Percentiles rank a stretch among this genome's conserved stretches.
phyloP scores from a whole-genome alignment of 202 grass and related monocot genomes.

The Thinopyrum obtusiflorum region DNA sequence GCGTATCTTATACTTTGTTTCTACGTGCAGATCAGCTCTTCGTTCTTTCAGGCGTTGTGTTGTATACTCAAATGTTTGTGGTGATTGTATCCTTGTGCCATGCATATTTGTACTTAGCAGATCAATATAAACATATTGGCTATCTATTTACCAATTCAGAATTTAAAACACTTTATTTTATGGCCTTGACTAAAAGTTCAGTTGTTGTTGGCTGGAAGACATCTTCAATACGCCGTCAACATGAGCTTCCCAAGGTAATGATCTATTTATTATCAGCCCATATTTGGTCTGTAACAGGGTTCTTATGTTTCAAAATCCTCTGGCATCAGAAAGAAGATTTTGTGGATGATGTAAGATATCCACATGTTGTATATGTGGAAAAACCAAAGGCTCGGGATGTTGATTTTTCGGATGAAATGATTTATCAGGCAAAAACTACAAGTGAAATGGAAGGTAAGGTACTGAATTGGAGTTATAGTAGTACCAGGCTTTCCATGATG shows the following conservation, averaged over 20 bases:
- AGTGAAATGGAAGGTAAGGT: conserved; percentile 82
- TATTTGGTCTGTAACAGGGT: not conserved
- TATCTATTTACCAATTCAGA: conserved; percentile 26
- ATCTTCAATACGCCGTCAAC: conserved; percentile 73
- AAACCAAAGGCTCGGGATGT: conserved; percentile 42
- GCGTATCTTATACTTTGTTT: conserved; percentile 29
- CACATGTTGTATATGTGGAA: conserved; percentile 71
- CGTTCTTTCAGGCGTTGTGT: conserved; percentile 71
- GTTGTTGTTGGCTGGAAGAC: conserved; percentile 85
- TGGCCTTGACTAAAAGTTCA: conserved; percentile 62
- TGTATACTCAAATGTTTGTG: conserved; percentile 84
- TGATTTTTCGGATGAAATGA: conserved; percentile 58
- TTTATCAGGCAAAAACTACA: conserved; percentile 54
- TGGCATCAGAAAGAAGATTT: conserved; percentile 60
- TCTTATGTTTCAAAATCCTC: conserved; percentile 37
- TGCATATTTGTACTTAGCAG: conserved; percentile 15
- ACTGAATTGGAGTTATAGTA: not conserved
- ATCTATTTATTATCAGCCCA: conserved; percentile 13
- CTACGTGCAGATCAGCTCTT: conserved; percentile 73
- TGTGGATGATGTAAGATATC: conserved; percentile 60
- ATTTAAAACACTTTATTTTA: not conserved
- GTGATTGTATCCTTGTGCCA: conserved; percentile 79
- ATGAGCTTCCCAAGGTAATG: conserved; percentile 95
- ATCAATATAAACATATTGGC: conserved; percentile 7
- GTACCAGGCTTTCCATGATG: not conserved